Evolutionary conservation across 257 asterid genomes (phyloP).

Genomic region (Mitragyna speciosa): DNA sequence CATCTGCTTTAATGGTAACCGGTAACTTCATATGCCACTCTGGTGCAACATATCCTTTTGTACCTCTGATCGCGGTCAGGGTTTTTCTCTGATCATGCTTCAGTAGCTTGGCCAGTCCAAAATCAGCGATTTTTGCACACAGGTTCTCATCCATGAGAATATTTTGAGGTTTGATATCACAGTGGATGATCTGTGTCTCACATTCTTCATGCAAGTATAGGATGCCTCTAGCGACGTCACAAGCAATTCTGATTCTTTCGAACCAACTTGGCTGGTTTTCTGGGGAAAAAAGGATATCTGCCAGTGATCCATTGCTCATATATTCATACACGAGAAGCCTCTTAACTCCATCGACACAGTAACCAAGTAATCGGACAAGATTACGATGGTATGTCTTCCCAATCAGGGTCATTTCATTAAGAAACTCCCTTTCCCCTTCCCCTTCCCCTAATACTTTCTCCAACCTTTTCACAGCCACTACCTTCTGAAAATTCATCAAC

Average conservation of each 20-base stretch:
- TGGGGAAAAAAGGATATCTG: conserved; percentile 28
- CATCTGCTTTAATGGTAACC: conserved; percentile 51
- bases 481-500: conserved; percentile 14
- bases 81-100: conserved; percentile 50
- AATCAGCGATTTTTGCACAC: conserved; percentile 50
- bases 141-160: conserved; percentile 44
- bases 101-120: conserved; percentile 56
- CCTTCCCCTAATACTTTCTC: conserved; percentile 38
- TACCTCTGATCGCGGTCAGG: conserved; percentile 46
- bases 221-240: conserved; percentile 51
- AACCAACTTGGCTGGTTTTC: conserved; percentile 33
- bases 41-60: conserved; percentile 54
- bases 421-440: conserved; percentile 42
- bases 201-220: conserved; percentile 62
- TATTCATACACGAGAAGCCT: conserved; percentile 51
- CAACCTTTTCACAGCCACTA: conserved; percentile 48
- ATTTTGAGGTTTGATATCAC: conserved; percentile 65
- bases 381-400: conserved; percentile 55
- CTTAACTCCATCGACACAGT: conserved; percentile 41
- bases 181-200: conserved; percentile 54
- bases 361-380: conserved; percentile 54
- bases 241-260: conserved; percentile 32
- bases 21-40: conserved; percentile 49
- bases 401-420: conserved; percentile 45
- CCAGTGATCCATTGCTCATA: conserved; percentile 58